These are phyloP conservation scores for Fusarium praegraminearum DNA, from an alignment of 2,329 filamentous ascomycete genomes.

Conservation along the genomic window DNA sequence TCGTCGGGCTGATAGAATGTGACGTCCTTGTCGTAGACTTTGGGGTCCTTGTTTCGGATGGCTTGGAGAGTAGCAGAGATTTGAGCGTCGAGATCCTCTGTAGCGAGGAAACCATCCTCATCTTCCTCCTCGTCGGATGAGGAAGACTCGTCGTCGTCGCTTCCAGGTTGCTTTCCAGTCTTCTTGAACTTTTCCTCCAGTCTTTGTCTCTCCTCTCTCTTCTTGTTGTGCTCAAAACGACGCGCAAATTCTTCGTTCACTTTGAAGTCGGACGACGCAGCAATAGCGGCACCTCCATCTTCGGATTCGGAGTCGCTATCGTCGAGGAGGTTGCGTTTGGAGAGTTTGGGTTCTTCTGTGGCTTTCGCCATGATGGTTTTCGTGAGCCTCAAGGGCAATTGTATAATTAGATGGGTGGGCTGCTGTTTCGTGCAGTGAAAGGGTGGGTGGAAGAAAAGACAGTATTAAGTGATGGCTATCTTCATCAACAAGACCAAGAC, in stretches of 20 bases:
- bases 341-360: constrained; percentile 51
- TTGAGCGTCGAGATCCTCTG: constrained; percentile 84
- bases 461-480: constrained; percentile 21
- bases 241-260: constrained; percentile 92
- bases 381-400: background rate
- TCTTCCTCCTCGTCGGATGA: constrained; percentile 87
- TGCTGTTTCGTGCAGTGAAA: background rate
- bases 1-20: constrained; percentile 81
- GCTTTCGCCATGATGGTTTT: constrained; percentile 33
- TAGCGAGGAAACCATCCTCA: constrained; percentile 88
- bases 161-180: constrained; percentile 56
- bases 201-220: constrained; percentile 85
- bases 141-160: constrained; percentile 69
- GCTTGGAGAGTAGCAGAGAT: constrained; percentile 89
- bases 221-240: constrained; percentile 97
- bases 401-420: background rate
- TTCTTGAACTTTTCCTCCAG: constrained; percentile 86
- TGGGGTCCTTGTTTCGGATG: constrained; percentile 89
- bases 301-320: constrained; percentile 65
- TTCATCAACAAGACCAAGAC: constrained; percentile 27
- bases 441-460: constrained; percentile 7
- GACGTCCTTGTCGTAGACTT: constrained; percentile 83
- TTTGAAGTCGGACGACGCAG: constrained; percentile 69
- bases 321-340: constrained; percentile 66
- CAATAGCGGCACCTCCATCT: constrained; percentile 56